Conservation (phyloP, 2,329 filamentous ascomycete species). For the Fusarium buxicola region DNA sequence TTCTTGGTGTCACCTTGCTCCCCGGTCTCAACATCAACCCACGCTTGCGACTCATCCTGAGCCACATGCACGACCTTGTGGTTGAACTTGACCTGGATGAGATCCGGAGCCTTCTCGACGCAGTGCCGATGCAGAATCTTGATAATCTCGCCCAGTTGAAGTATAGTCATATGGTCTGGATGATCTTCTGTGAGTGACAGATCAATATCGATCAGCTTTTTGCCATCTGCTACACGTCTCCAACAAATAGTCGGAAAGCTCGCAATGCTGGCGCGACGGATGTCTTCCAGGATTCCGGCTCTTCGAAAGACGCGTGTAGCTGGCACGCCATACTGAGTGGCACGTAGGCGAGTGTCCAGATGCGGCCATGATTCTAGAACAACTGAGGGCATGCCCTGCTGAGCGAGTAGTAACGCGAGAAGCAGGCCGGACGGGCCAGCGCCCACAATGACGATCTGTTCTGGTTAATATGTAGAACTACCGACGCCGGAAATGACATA, state of each 20-base stretch:
- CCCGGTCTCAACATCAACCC: background rate
- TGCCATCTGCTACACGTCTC: background rate
- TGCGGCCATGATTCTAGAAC: conserved; percentile 66
- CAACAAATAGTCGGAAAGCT: background rate
- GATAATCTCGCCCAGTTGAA: background rate
- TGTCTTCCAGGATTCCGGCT: conserved; percentile 64
- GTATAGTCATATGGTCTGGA: background rate
- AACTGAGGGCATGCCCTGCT: conserved; percentile 63
- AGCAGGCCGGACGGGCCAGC: conserved; percentile 63
- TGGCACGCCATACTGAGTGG: conserved; percentile 70
- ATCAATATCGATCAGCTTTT: background rate
- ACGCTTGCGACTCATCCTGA: background rate
- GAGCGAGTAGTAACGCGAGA: conserved; percentile 63
- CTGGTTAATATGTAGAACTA: no score
- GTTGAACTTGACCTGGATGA: background rate
- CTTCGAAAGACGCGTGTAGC: conserved; percentile 68
- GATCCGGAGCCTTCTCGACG: background rate
- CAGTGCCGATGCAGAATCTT: background rate
- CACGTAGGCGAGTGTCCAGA: conserved; percentile 70
- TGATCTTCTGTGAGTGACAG: background rate
- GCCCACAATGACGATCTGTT: conserved; percentile 55
- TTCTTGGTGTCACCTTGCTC: background rate
- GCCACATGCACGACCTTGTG: background rate
- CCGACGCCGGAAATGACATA: no score
- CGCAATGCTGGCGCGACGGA: background rate